Percentiles rank a stretch among this genome's conserved stretches.
These are phyloP conservation scores for Cocos nucifera DNA, from an alignment of 176 grass and related monocot species.

Conservation along the genomic window DNA sequence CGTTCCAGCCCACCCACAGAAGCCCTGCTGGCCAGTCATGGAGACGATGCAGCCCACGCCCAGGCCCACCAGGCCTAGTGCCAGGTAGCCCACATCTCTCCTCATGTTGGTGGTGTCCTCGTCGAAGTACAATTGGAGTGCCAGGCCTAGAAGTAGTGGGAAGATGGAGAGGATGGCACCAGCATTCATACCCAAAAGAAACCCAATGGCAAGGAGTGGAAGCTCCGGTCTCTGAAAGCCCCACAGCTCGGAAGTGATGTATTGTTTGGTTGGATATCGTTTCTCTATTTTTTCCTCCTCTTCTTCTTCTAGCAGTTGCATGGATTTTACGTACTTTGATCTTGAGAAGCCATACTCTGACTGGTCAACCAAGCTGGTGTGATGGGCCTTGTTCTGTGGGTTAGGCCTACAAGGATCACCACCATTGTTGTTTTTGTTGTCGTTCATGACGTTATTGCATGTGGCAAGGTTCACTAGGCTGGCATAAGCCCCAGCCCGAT, in stretches of 20 bases:
- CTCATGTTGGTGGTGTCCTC: constrained; percentile 29
- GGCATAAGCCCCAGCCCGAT: constrained; percentile 25
- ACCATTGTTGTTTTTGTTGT: no score
- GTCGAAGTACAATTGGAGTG: constrained; percentile 49
- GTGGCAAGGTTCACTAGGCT: constrained; percentile 34
- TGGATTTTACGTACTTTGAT: constrained; percentile 17
- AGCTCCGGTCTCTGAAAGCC: constrained; percentile 38
- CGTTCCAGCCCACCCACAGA: constrained; percentile 47
- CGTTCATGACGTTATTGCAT: not conserved
- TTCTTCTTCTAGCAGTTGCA: constrained; percentile 1
- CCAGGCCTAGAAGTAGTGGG: constrained; percentile 48
- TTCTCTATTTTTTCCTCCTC: not conserved
- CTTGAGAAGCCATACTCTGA: constrained; percentile 11
- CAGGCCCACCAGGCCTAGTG: constrained; percentile 31
- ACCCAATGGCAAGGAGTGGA: constrained; percentile 32
- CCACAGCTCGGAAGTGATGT: constrained; percentile 26
- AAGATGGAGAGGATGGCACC: constrained; percentile 57
- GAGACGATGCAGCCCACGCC: constrained; percentile 43
- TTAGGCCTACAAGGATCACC: not conserved
- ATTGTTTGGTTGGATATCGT: not conserved
- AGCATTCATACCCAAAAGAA: constrained; percentile 38
- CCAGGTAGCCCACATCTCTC: constrained; percentile 34
- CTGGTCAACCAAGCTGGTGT: constrained; percentile 24
- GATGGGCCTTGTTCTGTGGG: not conserved
- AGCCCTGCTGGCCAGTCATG: constrained; percentile 55